Evolutionary conservation across 805 yeast species (phyloP), one percentile per base, ranked within the genome.

Genomic region (Metschnikowia dekortorum): DNA sequence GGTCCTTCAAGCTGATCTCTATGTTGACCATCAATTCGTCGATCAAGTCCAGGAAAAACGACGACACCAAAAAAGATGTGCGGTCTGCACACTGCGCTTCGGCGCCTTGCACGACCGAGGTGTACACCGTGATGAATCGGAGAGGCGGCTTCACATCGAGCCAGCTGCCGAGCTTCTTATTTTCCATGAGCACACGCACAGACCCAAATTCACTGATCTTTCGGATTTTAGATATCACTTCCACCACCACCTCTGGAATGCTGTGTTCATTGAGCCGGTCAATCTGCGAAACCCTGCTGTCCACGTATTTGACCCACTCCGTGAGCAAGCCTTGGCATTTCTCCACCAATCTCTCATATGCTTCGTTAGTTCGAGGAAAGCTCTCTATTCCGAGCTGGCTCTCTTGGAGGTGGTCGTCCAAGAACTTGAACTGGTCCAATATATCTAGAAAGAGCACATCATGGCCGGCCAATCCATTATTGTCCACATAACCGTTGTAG

Each of bases 41-140:
- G 39, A 92, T 76, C 40, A 86, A 75, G 64, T 92, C 98, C 46
- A 90, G 79, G 53, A 82, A 78, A 61, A 79, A 91, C 40, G 86
- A 75, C 1, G 89, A 78, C 33, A 89, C 65, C 54, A 86, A 66
- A 49, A 76, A 78, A 30, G 52, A 52, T 2, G 45, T 39, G 33
- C 37, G 53, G 49, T 50, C 53, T 7, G 44, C 44, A 14, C 52
- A 53, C 36, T 50, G 50, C 2, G 58, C 48, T 26, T 71, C 68
- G 2, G 67, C 57, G 38, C 71, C 71, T 10, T 76, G 73, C 9
- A 78, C 68, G 2, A 79, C 79, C 35, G 81, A 72, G 0, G 83
- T 73, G 58, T 77, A 77, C 10, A 73, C 73, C 18, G 66, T 55
- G 9, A 80, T 66, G 41, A 70, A 71, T 43, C 57, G 60, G 74